phyloP scores from a whole-genome alignment of 345 rosid species.

The Eucalyptus camaldulensis region DNA sequence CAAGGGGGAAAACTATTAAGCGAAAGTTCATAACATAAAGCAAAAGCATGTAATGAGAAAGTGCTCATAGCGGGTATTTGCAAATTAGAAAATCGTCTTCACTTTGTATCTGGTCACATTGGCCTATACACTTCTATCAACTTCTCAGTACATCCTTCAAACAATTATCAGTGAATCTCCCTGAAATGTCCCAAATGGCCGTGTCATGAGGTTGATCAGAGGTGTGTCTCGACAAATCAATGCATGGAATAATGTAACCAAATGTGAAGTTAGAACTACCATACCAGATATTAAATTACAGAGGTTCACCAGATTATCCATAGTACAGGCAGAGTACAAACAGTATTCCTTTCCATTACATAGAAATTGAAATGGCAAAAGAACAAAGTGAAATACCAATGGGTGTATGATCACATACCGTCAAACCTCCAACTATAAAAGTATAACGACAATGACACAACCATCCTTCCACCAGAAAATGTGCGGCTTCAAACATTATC shows the following conservation, averaged over 20 bases:
- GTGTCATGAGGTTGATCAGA: background rate
- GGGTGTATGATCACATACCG: background rate
- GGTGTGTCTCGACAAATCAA: background rate
- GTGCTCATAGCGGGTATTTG: background rate
- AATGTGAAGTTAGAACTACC: background rate
- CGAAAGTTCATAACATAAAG: background rate
- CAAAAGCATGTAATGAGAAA: background rate
- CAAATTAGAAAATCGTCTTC: background rate
- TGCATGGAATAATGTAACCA: background rate
- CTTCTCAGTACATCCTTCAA: background rate
- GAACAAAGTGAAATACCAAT: background rate
- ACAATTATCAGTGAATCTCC: background rate
- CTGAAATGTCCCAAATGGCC: background rate
- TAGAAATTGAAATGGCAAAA: background rate
- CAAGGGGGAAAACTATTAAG: background rate
- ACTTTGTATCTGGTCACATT: background rate
- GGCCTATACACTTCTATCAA: background rate
- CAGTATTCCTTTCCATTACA: background rate
- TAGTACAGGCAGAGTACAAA: background rate
- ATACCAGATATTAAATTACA: background rate
- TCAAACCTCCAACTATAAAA: too few species aligned
- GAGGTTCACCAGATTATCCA: background rate
- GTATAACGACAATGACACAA: accelerated
- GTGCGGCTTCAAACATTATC: too few species aligned
- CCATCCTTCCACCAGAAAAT: too few species aligned